Evolutionary conservation across 345 rosid genomes (phyloP), one percentile per base, ranked within the genome.

Genomic region (Acer negundo): DNA sequence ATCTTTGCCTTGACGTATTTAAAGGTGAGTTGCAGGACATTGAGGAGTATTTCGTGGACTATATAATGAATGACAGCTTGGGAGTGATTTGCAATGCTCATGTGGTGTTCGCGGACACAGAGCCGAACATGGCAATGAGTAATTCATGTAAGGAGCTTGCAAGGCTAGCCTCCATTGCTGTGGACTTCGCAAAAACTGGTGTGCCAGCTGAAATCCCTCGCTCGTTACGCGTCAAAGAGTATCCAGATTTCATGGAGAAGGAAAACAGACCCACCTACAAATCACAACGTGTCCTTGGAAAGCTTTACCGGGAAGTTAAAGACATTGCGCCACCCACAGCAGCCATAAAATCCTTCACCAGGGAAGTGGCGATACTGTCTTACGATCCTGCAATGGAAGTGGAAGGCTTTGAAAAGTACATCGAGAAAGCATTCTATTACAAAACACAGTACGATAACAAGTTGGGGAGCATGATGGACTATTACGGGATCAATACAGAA

Each of bases 201-300:
- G 84, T 82, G 3, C 87, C 87, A 4, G 91, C 87, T 10, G 83
- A 20, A 66, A 77, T 86, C 53, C 86, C 86, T 15, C 46, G 55
- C 12, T 7, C 77, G 38, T 79, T 81, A 56, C 70, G 67, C 15
- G 84, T 65, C 49, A 82, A 79, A 19, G 75, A 72, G 23, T 85
- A 47, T 72, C 89, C 91, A 0, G 91, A 87, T 28, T 88, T 84
- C 73, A 88, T 84, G 91, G 87, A 82, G 68, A 86, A 86, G 78
- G 82, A 67, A 3, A 80, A 81, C 75, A 81, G 82, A 55, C 51
- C 76, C 15, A 81, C 83, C 35, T 85, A 81, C 17, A 67, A 22
- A 70, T 88, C 89, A 11, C 4, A 10, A 4, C 80, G 75, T 40
- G 89, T 88, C 70, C 84, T 86, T 1, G 84, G 91, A 16, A 88